These are phyloP conservation scores for Geotrichum fermentans DNA, from an alignment of 1,139 yeast species.

Conservation along the genomic window DNA sequence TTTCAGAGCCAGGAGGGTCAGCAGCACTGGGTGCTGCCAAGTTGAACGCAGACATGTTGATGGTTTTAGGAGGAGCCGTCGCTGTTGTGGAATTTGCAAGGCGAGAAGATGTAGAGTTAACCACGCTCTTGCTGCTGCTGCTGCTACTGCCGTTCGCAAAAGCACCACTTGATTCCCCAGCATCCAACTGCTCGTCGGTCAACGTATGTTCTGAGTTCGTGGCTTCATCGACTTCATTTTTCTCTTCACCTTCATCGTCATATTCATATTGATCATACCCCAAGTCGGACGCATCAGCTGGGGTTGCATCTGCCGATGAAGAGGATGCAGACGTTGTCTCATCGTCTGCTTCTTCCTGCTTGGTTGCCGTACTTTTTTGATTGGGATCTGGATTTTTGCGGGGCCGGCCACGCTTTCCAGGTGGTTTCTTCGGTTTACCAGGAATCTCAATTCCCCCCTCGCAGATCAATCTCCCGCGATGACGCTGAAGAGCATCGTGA, in stretches of 20 bases:
- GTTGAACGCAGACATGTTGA: background rate
- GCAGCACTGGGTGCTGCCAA: background rate
- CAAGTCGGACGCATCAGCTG: background rate
- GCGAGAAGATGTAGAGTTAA: too few relatives aligned
- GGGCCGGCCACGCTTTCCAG: conserved; percentile 35
- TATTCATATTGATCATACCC: background rate
- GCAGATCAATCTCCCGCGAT: conserved; percentile 73
- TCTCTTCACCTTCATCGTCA: background rate
- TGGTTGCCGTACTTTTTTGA: background rate
- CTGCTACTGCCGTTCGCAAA: too few relatives aligned
- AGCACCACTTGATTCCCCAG: too few relatives aligned
- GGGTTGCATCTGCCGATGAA: conserved; percentile 2
- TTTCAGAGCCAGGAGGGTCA: conserved; percentile 26
- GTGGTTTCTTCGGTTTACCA: conserved; percentile 31
- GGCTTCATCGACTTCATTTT: background rate
- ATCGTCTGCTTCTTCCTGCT: conserved; percentile 4
- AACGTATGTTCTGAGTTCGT: too few relatives aligned
- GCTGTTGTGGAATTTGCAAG: background rate
- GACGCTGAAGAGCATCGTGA: conserved; percentile 82
- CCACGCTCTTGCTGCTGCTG: background rate
- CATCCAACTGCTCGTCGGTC: too few relatives aligned
- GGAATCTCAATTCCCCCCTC: conserved; percentile 55
- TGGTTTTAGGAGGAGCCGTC: background rate
- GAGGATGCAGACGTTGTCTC: conserved; percentile 1
- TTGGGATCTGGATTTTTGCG: conserved; percentile 25